Evolutionary conservation across 1,139 yeast species (phyloP), one percentile per base, ranked within the genome.

Genomic region (Suhomyces kunorum): DNA sequence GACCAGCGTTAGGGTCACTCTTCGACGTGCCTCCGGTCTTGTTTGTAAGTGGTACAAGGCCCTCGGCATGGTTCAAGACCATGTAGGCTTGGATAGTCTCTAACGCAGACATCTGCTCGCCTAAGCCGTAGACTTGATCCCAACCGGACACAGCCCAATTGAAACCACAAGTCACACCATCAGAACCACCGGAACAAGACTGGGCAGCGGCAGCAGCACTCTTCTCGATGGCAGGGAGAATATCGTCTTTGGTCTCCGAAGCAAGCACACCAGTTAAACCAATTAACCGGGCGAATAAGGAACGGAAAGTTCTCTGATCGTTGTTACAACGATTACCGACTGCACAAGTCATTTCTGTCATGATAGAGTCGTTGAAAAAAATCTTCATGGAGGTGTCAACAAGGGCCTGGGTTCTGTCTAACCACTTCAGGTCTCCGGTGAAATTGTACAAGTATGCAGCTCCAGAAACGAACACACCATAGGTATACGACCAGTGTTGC

Each of bases 231-330:
- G 75, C 69, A 5, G 61, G 49, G 64, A 36, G 35, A 45, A 87
- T 79, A 2, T 67, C 65, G 35, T 69, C 76, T 39, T 67, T 64
- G 1, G 88, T 72, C 18, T 74, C 71, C 2, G 96, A 95, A 1
- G 78, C 83, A 64, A 89, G 62, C 23, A 76, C 72, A 1, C 94
- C 83, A 0, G 96, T 85, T 39, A 81, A 70, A 19, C 88, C 90
- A 49, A 89, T 63, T 57, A 85, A 82, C 55, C 96, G 72, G 2
- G 92, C 64, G 52, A 86, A 80, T 50, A 85, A 85, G 2, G 92
- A 95, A 57, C 87, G 84, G 73, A 90, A 90, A 6, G 94, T 80
- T 53, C 96, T 76, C 70, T 90, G 96, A 72, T 90, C 97, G 43
- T 80, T 85, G 65, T 87, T 81, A 71, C 98, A 90, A 38, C 68